Evolutionary conservation across 306 rosid genomes (phyloP).

Genomic region (Fragaria iinumae): DNA sequence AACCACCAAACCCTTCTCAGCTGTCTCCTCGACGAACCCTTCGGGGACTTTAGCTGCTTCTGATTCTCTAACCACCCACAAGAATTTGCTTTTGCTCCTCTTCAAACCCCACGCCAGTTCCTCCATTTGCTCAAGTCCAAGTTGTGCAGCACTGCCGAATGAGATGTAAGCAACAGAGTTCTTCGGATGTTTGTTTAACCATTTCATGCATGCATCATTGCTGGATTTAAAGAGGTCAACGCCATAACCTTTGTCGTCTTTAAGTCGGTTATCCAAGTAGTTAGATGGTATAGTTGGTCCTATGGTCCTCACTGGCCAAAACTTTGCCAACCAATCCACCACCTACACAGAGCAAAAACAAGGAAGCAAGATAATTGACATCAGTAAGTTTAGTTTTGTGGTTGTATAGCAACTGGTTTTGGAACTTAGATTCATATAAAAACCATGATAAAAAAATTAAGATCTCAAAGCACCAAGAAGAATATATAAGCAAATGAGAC

Average conservation of each 20-base stretch:
- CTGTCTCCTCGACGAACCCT: slow-evolving; percentile 24
- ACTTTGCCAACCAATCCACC: slow-evolving; percentile 20
- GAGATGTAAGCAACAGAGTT: slow-evolving; percentile 26
- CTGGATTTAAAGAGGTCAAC: slow-evolving; percentile 9
- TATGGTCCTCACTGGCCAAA: slow-evolving; percentile 19
- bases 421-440: neutral
- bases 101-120: slow-evolving; percentile 32
- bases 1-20: slow-evolving; percentile 19
- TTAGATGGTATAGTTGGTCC: slow-evolving; percentile 36
- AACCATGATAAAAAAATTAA: neutral
- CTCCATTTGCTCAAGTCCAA: slow-evolving; percentile 24
- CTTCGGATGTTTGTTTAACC: slow-evolving; percentile 22
- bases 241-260: slow-evolving; percentile 29
- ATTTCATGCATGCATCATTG: slow-evolving; percentile 6
- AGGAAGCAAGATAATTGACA: neutral
- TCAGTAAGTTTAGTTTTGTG: neutral
- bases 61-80: slow-evolving; percentile 38
- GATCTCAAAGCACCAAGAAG: neutral
- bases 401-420: neutral
- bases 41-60: slow-evolving; percentile 30
- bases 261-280: slow-evolving; percentile 23
- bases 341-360: slow-evolving; percentile 3
- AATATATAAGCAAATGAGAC: neutral
- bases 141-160: slow-evolving; percentile 25
- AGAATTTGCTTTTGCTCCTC: slow-evolving; percentile 12